Evolutionary conservation across 148 eudicot genomes (phyloP).

Genomic region (Heliamphora exappendiculata): DNA sequence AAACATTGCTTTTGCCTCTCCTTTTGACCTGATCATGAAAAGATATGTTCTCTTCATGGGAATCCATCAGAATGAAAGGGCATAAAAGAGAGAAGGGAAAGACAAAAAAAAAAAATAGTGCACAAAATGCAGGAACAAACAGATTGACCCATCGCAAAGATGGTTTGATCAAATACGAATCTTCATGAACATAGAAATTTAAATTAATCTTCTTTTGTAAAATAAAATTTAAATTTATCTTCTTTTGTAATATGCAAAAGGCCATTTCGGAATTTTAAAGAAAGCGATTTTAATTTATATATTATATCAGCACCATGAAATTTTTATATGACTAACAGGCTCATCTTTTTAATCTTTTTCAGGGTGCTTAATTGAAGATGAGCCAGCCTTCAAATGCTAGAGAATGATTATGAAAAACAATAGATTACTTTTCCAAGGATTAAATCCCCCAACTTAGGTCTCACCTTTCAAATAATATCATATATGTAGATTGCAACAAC

Average conservation of each 20-base stretch:
- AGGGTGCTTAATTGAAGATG: neutral
- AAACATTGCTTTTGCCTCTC: constrained; percentile 94
- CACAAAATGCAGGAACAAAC: neutral
- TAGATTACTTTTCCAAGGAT: neutral
- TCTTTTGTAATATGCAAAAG: neutral
- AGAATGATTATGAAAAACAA: neutral
- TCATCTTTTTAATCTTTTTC: neutral
- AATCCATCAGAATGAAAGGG: neutral
- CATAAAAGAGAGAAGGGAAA: neutral
- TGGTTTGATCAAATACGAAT: neutral
- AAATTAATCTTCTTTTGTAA: neutral
- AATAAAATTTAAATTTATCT: neutral
- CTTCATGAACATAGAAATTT: neutral
- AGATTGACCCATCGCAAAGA: neutral
- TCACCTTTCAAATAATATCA: too few species aligned
- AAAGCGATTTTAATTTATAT: neutral
- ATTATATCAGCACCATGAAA: neutral
- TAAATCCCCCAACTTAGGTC: neutral
- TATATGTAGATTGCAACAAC: neutral
- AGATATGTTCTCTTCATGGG: neutral
- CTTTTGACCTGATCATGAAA: constrained; percentile 71
- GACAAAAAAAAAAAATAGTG: neutral
- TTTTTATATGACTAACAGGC: neutral
- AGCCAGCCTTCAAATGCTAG: neutral
- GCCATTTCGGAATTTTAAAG: neutral